Base-by-base conservation (phyloP, 1,284 basidiomycete species). In the Pterulicium gracile region DNA sequence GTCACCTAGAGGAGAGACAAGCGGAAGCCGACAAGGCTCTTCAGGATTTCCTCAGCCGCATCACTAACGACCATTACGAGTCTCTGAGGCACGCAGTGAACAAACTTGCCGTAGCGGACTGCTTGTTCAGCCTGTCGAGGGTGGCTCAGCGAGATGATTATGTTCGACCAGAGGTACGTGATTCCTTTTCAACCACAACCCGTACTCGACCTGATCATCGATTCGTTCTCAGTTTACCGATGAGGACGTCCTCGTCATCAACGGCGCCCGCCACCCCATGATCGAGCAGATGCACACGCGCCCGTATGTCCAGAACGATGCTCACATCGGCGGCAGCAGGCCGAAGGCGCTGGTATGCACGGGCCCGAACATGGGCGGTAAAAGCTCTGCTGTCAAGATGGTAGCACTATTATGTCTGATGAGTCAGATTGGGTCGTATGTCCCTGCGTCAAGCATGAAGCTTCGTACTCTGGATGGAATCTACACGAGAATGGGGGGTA, bases 401-500 rank as follows among this genome's bases (percentile, higher is more conserved):
- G 70, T 83, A 17, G 85, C 84, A 5, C 67, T 88, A 32, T 77
- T 88, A 48, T 71, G 72, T 0, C 75, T 88, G 5, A 82, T 85
- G 70, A 77, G 77, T 3, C 78, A 79, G 51, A 69, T 79, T 5
- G 85, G 84, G 17, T 82, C 81, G 17, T 86, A 85, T 53, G 81
- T 87, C 2, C 81, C 95, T 4, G 92, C 92, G 0, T 59, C 66
- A 7, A 72, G 75, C 0, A 86, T 88, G 39, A 79, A 64, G 49
- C 62, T 97, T 40, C 77, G 85, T 3, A 66, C 93, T 42, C 72
- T 92, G 47, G 94, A 98, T 58, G 80, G 82, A 0, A 79, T 98
- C 12, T 72, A 88, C 17, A 94, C 91, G 1, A 71, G 91, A 44
- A 90, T 92, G 90, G 88, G 81, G 55, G 85, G 83, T 77, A 54